Evolutionary conservation across 1,284 basidiomycete species (phyloP).

Genomic region (Xerocomus cyaneibrunnescens): DNA sequence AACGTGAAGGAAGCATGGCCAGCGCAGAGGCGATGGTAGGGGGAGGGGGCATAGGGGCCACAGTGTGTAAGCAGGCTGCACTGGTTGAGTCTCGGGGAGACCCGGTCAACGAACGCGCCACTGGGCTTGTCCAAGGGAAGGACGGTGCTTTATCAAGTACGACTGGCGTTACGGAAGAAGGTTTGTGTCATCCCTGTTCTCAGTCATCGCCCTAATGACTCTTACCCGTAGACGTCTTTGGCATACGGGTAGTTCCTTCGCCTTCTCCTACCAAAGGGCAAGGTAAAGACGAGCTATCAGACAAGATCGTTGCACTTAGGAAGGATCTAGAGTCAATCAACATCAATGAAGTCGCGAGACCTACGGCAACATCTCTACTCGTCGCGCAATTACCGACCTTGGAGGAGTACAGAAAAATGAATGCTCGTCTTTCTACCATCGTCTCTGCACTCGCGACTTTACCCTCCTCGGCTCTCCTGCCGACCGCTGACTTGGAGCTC

Average conservation of each 20-base stretch:
- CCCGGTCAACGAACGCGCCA: background rate
- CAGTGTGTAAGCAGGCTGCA: slow-evolving; percentile 18
- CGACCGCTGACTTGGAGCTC: slow-evolving; percentile 52
- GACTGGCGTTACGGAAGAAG: slow-evolving; percentile 20
- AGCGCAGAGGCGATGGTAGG: slow-evolving; percentile 30
- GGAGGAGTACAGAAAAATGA: slow-evolving; percentile 46
- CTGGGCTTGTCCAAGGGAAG: slow-evolving; percentile 2
- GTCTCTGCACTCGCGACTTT: slow-evolving; percentile 47
- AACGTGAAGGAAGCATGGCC: slow-evolving; percentile 32
- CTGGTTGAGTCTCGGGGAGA: slow-evolving; percentile 5
- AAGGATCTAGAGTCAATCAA: slow-evolving; percentile 60
- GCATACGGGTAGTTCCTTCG: slow-evolving; percentile 40
- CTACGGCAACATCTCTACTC: slow-evolving; percentile 37
- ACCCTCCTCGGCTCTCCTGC: slow-evolving; percentile 43
- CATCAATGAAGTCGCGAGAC: slow-evolving; percentile 54
- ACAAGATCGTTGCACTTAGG: slow-evolving; percentile 46
- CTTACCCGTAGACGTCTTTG: slow-evolving; percentile 54
- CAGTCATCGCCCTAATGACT: slow-evolving; percentile 3
- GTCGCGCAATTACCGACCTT: slow-evolving; percentile 51
- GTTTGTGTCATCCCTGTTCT: slow-evolving; percentile 18
- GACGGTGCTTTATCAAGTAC: background rate
- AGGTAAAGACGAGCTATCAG: slow-evolving; percentile 40
- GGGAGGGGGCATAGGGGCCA: slow-evolving; percentile 13
- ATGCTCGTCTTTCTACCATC: slow-evolving; percentile 47
- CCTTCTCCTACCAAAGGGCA: slow-evolving; percentile 33